These are phyloP conservation scores for Mortierella sp. DNA, from an alignment of 371 early-diverging fungal genomes.

Conservation along the genomic window DNA sequence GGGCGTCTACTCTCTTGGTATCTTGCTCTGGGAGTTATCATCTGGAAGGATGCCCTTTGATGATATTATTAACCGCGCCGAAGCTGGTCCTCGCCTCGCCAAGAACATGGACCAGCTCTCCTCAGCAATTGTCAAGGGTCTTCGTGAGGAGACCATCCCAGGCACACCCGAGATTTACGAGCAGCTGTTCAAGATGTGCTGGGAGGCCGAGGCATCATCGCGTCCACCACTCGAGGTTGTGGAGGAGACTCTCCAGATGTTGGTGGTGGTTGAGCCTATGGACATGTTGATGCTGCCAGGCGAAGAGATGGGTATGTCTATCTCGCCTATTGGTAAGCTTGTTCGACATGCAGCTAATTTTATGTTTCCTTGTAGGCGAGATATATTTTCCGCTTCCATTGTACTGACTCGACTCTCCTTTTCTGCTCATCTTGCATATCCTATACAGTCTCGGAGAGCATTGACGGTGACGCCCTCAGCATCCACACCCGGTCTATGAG, in stretches of 20 bases:
- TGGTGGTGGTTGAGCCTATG: conserved; percentile 57
- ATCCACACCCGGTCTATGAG: conserved; percentile 46
- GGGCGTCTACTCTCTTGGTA: conserved; percentile 52
- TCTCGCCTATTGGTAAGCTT: conserved; percentile 44
- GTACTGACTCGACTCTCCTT: background rate
- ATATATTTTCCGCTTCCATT: background rate
- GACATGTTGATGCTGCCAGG: conserved; percentile 57
- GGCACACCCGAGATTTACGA: conserved; percentile 57
- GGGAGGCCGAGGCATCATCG: conserved; percentile 42
- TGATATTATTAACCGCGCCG: conserved; percentile 52
- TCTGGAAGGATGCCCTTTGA: conserved; percentile 52
- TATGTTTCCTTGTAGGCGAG: background rate
- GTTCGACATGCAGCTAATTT: conserved; percentile 1
- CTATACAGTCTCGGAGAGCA: conserved; percentile 50
- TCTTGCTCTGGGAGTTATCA: conserved; percentile 52
- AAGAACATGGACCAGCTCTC: conserved; percentile 52
- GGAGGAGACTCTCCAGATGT: conserved; percentile 53
- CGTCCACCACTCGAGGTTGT: conserved; percentile 54
- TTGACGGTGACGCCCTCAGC: conserved; percentile 49
- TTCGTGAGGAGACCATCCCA: conserved; percentile 46
- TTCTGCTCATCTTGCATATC: background rate
- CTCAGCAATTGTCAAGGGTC: conserved; percentile 50
- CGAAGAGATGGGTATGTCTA: conserved; percentile 43
- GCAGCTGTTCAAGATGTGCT: conserved; percentile 58
- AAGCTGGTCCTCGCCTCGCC: conserved; percentile 45